These are phyloP conservation scores for Xanthoconium purpureum DNA, from an alignment of 768 basidiomycete species.

Conservation along the genomic window DNA sequence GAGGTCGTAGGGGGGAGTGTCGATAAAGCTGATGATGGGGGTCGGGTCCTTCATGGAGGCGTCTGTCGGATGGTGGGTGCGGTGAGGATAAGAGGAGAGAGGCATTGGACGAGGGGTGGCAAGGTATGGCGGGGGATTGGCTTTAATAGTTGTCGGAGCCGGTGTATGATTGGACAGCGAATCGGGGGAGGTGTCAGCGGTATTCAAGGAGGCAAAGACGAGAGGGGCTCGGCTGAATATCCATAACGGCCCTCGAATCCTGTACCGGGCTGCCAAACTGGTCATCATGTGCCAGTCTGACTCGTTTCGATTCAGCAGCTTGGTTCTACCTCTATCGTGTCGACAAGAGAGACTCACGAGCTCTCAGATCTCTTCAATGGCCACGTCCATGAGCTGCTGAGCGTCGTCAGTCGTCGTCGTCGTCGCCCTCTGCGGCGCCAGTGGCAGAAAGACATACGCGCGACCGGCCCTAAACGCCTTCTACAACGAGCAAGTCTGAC, in stretches of 20 bases:
- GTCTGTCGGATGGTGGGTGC: conserved; percentile 30
- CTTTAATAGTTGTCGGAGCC: conserved; percentile 41
- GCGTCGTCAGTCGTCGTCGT: conserved; percentile 5
- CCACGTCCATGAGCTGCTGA: background rate
- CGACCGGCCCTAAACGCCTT: conserved; percentile 20
- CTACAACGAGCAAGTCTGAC: conserved; percentile 3
- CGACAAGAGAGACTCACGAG: background rate
- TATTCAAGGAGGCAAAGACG: conserved; percentile 29
- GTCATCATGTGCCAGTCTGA: conserved; percentile 41
- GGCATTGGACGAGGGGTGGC: conserved; percentile 40
- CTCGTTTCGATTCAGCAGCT: conserved; percentile 39
- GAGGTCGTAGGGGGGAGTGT: conserved; percentile 43
- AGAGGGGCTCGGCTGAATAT: conserved; percentile 43
- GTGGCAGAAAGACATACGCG: background rate
- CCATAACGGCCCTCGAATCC: conserved; percentile 31
- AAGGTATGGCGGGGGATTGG: conserved; percentile 12
- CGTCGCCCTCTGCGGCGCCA: conserved; percentile 12
- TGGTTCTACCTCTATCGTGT: conserved; percentile 15
- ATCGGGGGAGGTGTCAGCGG: conserved; percentile 33
- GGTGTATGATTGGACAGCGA: conserved; percentile 24
- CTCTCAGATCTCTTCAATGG: background rate
- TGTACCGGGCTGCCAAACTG: conserved; percentile 33
- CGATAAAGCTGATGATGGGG: conserved; percentile 35
- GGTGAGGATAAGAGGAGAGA: conserved; percentile 36
- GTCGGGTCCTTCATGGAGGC: conserved; percentile 28